phyloP scores from a whole-genome alignment of 192 early-diverging fungal species.

The Physocladia obscura region DNA sequence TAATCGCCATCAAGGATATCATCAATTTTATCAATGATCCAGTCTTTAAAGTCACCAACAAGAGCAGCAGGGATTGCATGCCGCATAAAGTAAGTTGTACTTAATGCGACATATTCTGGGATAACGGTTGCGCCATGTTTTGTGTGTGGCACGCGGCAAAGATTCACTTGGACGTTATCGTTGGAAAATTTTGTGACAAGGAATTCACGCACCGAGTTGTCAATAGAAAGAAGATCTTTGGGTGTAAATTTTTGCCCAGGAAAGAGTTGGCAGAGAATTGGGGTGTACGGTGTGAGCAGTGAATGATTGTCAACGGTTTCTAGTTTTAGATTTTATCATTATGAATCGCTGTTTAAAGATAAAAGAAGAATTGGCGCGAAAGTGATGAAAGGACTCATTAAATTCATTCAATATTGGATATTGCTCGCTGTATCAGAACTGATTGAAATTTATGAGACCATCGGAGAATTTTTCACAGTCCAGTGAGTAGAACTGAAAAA shows the following conservation, averaged over 20 bases:
- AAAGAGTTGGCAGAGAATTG: constrained; percentile 1
- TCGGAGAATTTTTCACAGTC: no score
- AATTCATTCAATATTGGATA: no score
- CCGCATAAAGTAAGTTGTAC: neutral
- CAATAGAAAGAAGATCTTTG: constrained; percentile 3
- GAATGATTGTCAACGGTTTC: no score
- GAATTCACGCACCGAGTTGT: constrained; percentile 6
- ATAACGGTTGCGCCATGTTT: neutral
- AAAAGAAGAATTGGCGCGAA: no score
- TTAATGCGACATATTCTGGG: neutral
- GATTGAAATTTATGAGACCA: no score
- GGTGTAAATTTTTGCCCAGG: neutral
- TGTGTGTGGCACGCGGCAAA: neutral
- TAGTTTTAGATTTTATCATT: no score
- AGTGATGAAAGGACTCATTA: no score
- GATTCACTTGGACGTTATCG: neutral
- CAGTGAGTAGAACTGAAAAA: no score
- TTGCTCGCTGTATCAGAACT: no score
- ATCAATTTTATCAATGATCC: neutral
- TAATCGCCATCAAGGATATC: neutral
- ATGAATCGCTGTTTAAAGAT: no score
- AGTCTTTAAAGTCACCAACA: constrained; percentile 9
- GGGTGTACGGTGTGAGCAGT: constrained; percentile 4
- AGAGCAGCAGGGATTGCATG: constrained; percentile 2
- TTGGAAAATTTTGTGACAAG: neutral